A percentile compares a stretch with the other conserved stretches of the same genome.
phyloP scores from a whole-genome alignment of 257 asterid genomes.

The Pogostemon cablin region DNA sequence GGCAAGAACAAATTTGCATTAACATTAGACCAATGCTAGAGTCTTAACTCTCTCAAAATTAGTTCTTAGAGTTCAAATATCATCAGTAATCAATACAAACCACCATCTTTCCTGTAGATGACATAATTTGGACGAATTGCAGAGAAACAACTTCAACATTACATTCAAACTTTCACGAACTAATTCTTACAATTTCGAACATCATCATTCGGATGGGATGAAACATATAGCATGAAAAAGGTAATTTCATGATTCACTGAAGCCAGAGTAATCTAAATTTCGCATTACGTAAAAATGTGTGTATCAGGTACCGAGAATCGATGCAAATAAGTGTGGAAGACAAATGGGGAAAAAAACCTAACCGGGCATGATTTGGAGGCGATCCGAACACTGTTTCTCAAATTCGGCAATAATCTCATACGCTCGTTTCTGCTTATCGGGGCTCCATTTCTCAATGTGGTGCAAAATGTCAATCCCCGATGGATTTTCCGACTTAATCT shows the following conservation, averaged over 20 bases:
- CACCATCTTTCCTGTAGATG: not conserved
- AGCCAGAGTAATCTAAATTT: not conserved
- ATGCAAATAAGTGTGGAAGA: not conserved
- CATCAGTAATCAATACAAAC: constrained; percentile 2
- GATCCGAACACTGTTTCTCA: constrained; percentile 82
- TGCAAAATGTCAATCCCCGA: constrained; percentile 89
- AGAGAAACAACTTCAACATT: too few relatives aligned
- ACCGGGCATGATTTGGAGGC: constrained; percentile 97
- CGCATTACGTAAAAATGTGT: not conserved
- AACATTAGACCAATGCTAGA: too few relatives aligned
- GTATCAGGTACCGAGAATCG: too few relatives aligned
- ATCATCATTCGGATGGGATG: too few relatives aligned
- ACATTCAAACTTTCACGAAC: too few relatives aligned
- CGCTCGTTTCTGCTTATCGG: constrained; percentile 67
- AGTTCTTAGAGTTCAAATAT: not conserved
- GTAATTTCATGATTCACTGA: not conserved
- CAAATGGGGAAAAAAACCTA: constrained; percentile 26
- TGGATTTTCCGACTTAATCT: constrained; percentile 51
- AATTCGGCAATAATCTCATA: constrained; percentile 71
- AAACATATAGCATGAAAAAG: not conserved
- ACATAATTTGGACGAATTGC: not conserved
- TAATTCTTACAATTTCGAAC: too few relatives aligned
- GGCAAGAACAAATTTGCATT: too few relatives aligned
- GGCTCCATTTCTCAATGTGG: constrained; percentile 81
- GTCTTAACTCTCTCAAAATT: not conserved